Conservation (phyloP, 768 basidiomycete species). For the Nidula microcarpa region DNA sequence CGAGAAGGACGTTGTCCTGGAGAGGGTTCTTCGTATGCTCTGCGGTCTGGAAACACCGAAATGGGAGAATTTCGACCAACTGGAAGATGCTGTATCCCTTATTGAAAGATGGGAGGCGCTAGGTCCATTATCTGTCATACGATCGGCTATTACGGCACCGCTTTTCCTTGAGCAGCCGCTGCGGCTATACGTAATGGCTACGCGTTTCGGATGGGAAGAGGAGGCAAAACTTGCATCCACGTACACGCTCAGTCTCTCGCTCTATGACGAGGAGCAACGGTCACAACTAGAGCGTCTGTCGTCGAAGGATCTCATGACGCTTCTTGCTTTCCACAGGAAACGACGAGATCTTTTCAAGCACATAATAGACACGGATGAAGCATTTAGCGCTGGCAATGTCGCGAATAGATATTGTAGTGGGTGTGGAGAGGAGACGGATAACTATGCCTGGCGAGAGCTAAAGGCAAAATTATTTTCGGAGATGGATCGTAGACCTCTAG, state of each 20-base stretch:
- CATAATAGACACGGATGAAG: slow-evolving; percentile 26
- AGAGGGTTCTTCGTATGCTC: slow-evolving; percentile 35
- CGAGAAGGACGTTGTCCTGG: slow-evolving; percentile 31
- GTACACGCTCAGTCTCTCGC: slow-evolving; percentile 33
- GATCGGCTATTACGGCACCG: slow-evolving; percentile 36
- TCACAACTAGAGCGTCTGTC: slow-evolving; percentile 28
- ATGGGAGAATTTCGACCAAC: slow-evolving; percentile 37
- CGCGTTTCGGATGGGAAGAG: slow-evolving; percentile 39
- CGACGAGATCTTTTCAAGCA: slow-evolving; percentile 34
- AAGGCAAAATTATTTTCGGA: slow-evolving; percentile 35
- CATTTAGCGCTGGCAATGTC: slow-evolving; percentile 36
- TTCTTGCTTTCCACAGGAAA: slow-evolving; percentile 37
- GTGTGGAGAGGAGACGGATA: slow-evolving; percentile 30
- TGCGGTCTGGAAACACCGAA: slow-evolving; percentile 34
- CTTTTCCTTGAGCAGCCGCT: slow-evolving; percentile 39
- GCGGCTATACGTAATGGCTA: slow-evolving; percentile 44
- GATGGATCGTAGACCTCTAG: slow-evolving; percentile 34
- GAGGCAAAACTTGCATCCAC: slow-evolving; percentile 39
- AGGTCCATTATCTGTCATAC: slow-evolving; percentile 38
- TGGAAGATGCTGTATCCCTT: slow-evolving; percentile 32
- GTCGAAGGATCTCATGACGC: slow-evolving; percentile 26
- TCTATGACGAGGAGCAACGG: slow-evolving; percentile 30
- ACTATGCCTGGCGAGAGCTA: slow-evolving; percentile 35
- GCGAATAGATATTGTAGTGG: slow-evolving; percentile 20
- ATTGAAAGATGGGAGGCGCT: slow-evolving; percentile 45